A percentile compares a stretch with the other conserved stretches of the same genome.
phyloP scores from a whole-genome alignment of 768 basidiomycete genomes.

The Tulasnella sp. region DNA sequence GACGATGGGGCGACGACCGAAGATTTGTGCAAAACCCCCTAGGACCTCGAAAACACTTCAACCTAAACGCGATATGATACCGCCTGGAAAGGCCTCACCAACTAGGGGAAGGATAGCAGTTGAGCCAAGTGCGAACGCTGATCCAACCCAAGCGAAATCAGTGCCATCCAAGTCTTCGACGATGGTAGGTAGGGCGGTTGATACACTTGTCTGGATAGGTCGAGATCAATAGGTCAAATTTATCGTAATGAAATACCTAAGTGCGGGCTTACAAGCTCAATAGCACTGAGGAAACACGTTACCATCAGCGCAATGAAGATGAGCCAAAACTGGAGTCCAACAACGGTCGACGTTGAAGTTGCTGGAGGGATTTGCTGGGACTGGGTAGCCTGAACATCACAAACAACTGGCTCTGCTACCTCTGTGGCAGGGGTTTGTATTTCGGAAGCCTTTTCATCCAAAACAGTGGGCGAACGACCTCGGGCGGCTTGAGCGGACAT shows the following conservation, averaged over 20 bases:
- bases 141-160: conserved; percentile 38
- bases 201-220: conserved; percentile 20
- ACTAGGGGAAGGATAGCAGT: conserved; percentile 45
- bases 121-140: conserved; percentile 39
- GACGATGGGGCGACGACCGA: conserved; percentile 46
- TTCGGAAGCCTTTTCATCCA: too few relatives aligned
- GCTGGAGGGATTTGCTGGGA: not conserved
- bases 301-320: conserved; percentile 22
- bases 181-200: conserved; percentile 34
- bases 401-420: too few relatives aligned
- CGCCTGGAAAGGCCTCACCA: conserved; percentile 42
- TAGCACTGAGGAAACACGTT: conserved; percentile 20
- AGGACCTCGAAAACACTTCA: not conserved
- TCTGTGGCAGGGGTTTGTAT: too few relatives aligned
- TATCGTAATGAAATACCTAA: not conserved
- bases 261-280: conserved; percentile 7
- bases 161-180: conserved; percentile 29
- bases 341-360: not conserved
- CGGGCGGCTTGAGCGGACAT: too few relatives aligned
- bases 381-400: not conserved
- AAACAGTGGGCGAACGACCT: too few relatives aligned
- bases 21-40: conserved; percentile 44
- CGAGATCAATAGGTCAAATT: not conserved
- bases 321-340: conserved; percentile 26
- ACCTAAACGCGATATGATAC: not conserved